Evolutionary conservation across 805 yeast species (phyloP).

Genomic region (Saccharomycopsis sp.): DNA sequence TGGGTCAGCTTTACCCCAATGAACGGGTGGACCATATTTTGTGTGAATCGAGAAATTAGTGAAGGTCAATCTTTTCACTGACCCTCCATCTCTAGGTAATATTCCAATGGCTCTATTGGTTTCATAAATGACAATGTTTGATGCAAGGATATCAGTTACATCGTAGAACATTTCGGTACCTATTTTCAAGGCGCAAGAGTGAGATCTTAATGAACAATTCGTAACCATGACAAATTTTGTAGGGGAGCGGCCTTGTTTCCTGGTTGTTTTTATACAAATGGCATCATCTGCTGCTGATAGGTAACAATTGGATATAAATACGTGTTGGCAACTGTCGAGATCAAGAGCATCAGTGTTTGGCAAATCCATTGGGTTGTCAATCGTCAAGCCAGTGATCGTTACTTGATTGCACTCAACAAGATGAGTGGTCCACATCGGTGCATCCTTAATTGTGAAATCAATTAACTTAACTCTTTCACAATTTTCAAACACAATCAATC

Average conservation of each 20-base stretch:
- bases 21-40: constrained; percentile 11
- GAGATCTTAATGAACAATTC: constrained; percentile 12
- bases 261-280: constrained; percentile 16
- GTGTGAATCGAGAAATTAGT: constrained; percentile 9
- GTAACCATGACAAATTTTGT: not conserved
- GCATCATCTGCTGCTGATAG: constrained; percentile 18
- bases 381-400: not conserved
- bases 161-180: constrained; percentile 17
- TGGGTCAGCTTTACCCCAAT: constrained; percentile 19
- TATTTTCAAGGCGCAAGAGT: constrained; percentile 15
- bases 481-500: constrained; percentile 13
- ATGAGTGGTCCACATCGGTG: constrained; percentile 20
- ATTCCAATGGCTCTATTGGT: constrained; percentile 17
- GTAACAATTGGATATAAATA: constrained; percentile 9
- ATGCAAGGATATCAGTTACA: constrained; percentile 4
- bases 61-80: constrained; percentile 5
- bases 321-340: constrained; percentile 16
- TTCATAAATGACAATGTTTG: constrained; percentile 6
- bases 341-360: constrained; percentile 19
- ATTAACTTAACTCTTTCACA: constrained; percentile 6
- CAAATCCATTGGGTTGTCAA: constrained; percentile 16
- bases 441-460: constrained; percentile 6
- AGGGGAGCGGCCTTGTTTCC: not conserved
- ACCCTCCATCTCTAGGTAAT: constrained; percentile 17
- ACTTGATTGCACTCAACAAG: constrained; percentile 9